Base-by-base conservation (phyloP, 2,329 filamentous ascomycete genomes). In the Xylaria sp. region DNA sequence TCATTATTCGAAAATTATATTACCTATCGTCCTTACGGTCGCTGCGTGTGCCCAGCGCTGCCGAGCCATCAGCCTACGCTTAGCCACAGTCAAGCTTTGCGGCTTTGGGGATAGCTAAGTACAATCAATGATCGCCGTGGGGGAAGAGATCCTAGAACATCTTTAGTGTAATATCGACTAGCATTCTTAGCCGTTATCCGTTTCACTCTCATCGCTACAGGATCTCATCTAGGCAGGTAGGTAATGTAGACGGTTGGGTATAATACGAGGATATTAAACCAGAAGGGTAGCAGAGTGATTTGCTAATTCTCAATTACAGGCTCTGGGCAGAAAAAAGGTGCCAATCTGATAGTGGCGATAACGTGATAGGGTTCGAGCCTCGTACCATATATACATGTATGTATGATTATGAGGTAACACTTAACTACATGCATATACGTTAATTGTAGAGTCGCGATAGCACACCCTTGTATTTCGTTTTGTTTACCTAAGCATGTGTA, bases 81-180 rank as follows among this genome's bases (percentile, higher is more conserved):
- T 55, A 34, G 36, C 5, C 27, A 55, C 42, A 24, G 47, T 65
- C 56, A 68, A 68, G 65, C 65, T 61, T 67, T 64, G 48, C 36
- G 60, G 60, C 61, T 56, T 55, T 34, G 9, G 51, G 50, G 60
- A 42, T 64, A 56, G 47, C 47, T 27, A 48, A n/a, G 24, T 21
- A 36, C 24, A 27, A 27, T 54, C 51, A 53, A 58, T 51, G 61
- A 45, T 61, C 45, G 61, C 24, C 32, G 55, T 19, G 21, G 39
- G n/a, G 42, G 32, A 27, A 34, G 36, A 61, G 27, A 60, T 21
- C 12, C 21, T 34, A 34, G 19, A 19, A 24, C 50, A 27, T 36
- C 47, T 61, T 17, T 9, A 50, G 42, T 30, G 19, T 45, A 45
- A 5, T 45, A 12, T 45, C 17, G 5, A 17, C 14, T 45, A 34